Conservation (phyloP, 768 basidiomycete species). For the Lentinula raphanica region DNA sequence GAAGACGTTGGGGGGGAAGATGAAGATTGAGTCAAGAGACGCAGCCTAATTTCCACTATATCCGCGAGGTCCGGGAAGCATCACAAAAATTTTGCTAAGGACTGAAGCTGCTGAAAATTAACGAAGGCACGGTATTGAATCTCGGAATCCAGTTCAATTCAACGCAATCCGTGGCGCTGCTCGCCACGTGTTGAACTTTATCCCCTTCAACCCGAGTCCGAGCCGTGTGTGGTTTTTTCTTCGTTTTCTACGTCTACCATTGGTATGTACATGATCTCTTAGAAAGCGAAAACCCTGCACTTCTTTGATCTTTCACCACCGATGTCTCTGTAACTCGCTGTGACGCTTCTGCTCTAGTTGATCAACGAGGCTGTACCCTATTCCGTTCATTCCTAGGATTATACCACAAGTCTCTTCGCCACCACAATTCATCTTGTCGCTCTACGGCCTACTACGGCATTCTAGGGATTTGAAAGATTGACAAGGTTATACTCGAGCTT, state of each 20-base stretch:
- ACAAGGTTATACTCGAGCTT: background rate
- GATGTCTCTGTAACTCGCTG: slow-evolving; percentile 1
- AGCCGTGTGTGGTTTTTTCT: background rate
- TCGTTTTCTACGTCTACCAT: background rate
- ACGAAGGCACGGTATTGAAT: background rate
- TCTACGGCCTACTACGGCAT: slow-evolving; percentile 5
- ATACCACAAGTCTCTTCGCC: background rate
- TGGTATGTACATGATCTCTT: background rate
- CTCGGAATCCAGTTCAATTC: background rate
- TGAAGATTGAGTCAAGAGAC: background rate
- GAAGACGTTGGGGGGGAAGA: background rate
- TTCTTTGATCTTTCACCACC: background rate
- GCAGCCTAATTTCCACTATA: background rate
- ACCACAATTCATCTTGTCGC: background rate
- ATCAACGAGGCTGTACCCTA: background rate
- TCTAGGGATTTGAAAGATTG: background rate
- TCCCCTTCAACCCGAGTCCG: background rate
- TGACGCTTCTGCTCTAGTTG: background rate
- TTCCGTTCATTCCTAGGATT: background rate
- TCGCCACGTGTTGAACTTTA: background rate
- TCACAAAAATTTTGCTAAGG: background rate
- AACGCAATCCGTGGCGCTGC: background rate
- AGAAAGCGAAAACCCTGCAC: background rate
- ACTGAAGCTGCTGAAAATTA: background rate
- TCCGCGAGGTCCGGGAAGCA: background rate